Evolutionary conservation across 805 yeast species (phyloP).

Genomic region (Kodamaea restingae): DNA sequence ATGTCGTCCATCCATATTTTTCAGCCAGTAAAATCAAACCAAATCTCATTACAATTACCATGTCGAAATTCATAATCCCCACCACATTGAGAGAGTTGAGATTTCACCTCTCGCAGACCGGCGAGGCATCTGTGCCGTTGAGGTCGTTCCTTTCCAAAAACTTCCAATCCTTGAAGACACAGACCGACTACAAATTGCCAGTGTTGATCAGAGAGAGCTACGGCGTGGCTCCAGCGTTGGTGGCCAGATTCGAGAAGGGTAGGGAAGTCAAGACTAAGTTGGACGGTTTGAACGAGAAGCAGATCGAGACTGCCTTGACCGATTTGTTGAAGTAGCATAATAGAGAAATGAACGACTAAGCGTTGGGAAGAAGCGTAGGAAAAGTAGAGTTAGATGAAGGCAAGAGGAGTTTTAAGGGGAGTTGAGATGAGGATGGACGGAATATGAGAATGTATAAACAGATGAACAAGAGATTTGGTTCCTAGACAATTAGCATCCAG

Average conservation of each 20-base stretch:
- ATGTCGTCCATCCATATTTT: neutral
- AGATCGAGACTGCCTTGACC: constrained; percentile 39
- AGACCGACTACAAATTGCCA: constrained; percentile 60
- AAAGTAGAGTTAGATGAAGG: neutral
- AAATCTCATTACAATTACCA: constrained; percentile 13
- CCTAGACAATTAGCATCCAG: no score
- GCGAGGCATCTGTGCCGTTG: constrained; percentile 63
- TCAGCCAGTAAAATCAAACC: constrained; percentile 11
- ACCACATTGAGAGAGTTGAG: constrained; percentile 70
- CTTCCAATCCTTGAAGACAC: constrained; percentile 60
- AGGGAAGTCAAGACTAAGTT: constrained; percentile 46
- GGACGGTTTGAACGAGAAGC: constrained; percentile 45
- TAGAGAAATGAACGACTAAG: neutral
- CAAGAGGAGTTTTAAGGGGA: no score
- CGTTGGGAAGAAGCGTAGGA: neutral
- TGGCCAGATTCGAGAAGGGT: constrained; percentile 65
- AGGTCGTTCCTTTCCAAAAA: constrained; percentile 59
- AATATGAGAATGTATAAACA: no score
- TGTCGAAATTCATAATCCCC: constrained; percentile 46
- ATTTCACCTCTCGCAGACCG: constrained; percentile 77
- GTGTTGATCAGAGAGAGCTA: constrained; percentile 74
- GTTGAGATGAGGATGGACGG: no score
- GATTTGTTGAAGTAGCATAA: constrained; percentile 29
- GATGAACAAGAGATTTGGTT: no score
- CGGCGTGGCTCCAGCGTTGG: constrained; percentile 69